These are phyloP conservation scores for Xylariaceae sp. DNA, from an alignment of 2,329 filamentous ascomycete genomes.

Conservation along the genomic window DNA sequence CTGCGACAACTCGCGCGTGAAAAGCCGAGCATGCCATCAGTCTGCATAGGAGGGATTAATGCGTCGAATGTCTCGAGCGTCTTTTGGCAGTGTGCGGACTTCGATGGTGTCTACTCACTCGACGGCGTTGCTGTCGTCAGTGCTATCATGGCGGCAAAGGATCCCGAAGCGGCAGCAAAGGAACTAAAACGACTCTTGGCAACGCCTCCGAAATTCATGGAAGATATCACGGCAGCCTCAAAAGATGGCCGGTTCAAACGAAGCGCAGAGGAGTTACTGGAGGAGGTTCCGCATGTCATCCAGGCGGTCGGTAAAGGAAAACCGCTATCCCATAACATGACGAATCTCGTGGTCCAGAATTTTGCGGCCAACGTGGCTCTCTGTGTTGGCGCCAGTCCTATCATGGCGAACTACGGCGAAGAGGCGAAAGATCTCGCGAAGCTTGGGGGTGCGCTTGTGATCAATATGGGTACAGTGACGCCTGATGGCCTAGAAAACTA, in stretches of 20 bases:
- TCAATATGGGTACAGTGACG: conserved; percentile 94
- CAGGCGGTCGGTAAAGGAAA: conserved; percentile 56
- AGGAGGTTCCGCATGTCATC: conserved; percentile 44
- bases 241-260: conserved; percentile 3
- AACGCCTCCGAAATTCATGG: conserved; percentile 31
- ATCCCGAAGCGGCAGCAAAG: conserved; percentile 61
- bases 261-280: conserved; percentile 23
- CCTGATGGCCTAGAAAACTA: conserved; percentile 71
- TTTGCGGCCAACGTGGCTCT: conserved; percentile 89
- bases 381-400: conserved; percentile 79
- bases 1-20: conserved; percentile 54
- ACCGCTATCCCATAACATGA: conserved; percentile 93
- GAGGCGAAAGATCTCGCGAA: conserved; percentile 79
- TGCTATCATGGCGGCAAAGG: conserved; percentile 71
- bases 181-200: conserved; percentile 56
- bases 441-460: conserved; percentile 72
- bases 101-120: conserved; percentile 51
- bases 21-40: conserved; percentile 52
- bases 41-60: conserved; percentile 89
- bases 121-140: conserved; percentile 87
- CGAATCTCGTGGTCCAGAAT: conserved; percentile 92
- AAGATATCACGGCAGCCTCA: conserved; percentile 8
- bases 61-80: conserved; percentile 69
- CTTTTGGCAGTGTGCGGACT: conserved; percentile 60
- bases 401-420: conserved; percentile 85